Conservation (phyloP, 352 stramenopile genomes). For the Phytophthora sp. region DNA sequence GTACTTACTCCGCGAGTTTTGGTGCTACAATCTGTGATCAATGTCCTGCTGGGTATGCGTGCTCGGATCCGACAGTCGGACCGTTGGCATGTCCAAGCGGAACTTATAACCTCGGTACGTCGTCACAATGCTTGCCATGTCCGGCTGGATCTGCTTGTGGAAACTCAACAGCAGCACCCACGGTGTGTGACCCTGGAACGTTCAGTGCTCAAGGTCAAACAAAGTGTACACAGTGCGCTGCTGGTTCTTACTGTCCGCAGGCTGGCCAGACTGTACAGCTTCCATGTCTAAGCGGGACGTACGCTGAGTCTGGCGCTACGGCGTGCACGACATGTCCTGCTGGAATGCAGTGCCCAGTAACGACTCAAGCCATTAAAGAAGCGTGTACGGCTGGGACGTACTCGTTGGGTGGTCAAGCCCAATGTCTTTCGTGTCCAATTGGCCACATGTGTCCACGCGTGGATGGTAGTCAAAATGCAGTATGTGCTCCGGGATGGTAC, state of each 20-base stretch:
- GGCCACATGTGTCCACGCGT: slow-evolving; percentile 58
- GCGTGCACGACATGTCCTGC: slow-evolving; percentile 54
- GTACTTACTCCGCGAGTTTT: slow-evolving; percentile 46
- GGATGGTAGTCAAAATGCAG: slow-evolving; percentile 56
- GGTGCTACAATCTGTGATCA: slow-evolving; percentile 37
- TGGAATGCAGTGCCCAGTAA: slow-evolving; percentile 68
- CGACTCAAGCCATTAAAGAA: slow-evolving; percentile 45
- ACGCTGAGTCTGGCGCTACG: slow-evolving; percentile 50
- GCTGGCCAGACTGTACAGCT: slow-evolving; percentile 50
- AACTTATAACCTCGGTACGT: slow-evolving; percentile 49
- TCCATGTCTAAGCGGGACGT: slow-evolving; percentile 55
- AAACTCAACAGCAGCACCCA: slow-evolving; percentile 35
- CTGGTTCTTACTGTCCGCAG: slow-evolving; percentile 67
- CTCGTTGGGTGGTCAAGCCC: slow-evolving; percentile 52
- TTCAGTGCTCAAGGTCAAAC: slow-evolving; percentile 57
- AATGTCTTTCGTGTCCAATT: slow-evolving; percentile 54
- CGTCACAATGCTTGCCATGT: slow-evolving; percentile 48
- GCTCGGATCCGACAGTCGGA: slow-evolving; percentile 26
- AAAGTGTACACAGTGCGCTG: slow-evolving; percentile 59
- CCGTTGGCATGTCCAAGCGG: slow-evolving; percentile 42
- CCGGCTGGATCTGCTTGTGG: slow-evolving; percentile 47
- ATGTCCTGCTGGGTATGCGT: slow-evolving; percentile 43
- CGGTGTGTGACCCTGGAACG: slow-evolving; percentile 51
- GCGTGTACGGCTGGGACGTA: slow-evolving; percentile 66
- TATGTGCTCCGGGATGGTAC: slow-evolving; percentile 52